Percentiles rank a stretch among this genome's conserved stretches.
phyloP scores from a whole-genome alignment of 345 rosid genomes.

The Bretschneidera sinensis region DNA sequence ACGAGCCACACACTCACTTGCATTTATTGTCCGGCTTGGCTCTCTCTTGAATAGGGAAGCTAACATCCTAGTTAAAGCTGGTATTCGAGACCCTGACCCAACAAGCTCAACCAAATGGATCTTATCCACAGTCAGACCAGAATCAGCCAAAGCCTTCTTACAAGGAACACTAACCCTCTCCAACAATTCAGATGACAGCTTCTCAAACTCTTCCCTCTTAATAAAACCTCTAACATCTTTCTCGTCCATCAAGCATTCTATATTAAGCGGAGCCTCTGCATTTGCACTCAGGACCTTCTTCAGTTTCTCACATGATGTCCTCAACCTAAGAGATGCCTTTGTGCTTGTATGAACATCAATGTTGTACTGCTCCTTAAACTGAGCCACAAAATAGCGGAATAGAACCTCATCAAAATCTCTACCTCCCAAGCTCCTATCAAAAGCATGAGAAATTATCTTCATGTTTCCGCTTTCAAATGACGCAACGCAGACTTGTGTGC shows the following conservation, averaged over 20 bases:
- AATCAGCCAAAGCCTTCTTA: constrained; percentile 51
- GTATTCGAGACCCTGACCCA: constrained; percentile 67
- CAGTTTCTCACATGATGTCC: constrained; percentile 59
- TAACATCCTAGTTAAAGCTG: constrained; percentile 47
- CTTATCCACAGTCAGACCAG: constrained; percentile 44
- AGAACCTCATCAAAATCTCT: constrained; percentile 60
- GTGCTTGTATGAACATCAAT: constrained; percentile 55
- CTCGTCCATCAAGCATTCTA: constrained; percentile 69
- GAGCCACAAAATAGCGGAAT: constrained; percentile 40
- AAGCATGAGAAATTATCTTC: constrained; percentile 57
- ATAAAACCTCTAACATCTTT: constrained; percentile 63
- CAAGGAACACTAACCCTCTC: constrained; percentile 49
- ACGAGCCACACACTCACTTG: constrained; percentile 65
- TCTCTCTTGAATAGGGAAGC: constrained; percentile 43
- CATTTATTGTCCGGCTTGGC: constrained; percentile 61
- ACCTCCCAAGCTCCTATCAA: constrained; percentile 51
- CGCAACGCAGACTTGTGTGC: constrained; percentile 52
- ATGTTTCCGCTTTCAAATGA: constrained; percentile 46
- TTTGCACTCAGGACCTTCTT: constrained; percentile 74
- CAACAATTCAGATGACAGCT: constrained; percentile 38
- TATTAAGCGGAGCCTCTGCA: constrained; percentile 56
- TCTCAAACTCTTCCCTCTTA: constrained; percentile 64
- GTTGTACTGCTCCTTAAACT: constrained; percentile 50
- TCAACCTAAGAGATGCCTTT: constrained; percentile 52
- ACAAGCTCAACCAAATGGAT: constrained; percentile 64